Evolutionary conservation across 2,329 filamentous ascomycete species (phyloP).

Genomic region (Cytospora piceae): DNA sequence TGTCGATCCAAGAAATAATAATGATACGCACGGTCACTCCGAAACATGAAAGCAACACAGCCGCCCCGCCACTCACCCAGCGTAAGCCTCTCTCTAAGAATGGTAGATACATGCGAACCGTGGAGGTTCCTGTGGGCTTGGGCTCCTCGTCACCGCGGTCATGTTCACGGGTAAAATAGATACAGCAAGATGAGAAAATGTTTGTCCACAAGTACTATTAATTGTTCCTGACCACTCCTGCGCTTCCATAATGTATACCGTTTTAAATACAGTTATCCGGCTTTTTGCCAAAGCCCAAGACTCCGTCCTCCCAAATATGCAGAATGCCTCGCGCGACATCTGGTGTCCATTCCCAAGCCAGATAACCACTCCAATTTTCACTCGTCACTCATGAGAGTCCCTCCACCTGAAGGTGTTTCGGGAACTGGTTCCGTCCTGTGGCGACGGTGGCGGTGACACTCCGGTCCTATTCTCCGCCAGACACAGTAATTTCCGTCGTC

Average conservation of each 20-base stretch:
- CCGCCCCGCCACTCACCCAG: no score
- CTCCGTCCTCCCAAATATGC: neutral
- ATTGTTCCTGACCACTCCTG: neutral
- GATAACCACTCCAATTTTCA: neutral
- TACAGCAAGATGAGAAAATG: neutral
- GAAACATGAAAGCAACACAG: no score
- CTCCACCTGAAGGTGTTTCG: neutral
- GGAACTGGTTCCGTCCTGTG: neutral
- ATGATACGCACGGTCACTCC: no score
- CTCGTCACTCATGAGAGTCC: conserved; percentile 1
- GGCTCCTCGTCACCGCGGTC: neutral
- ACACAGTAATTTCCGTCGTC: neutral
- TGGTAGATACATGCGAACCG: no score
- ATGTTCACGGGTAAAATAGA: neutral
- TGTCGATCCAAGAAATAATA: no score
- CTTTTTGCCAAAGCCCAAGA: neutral
- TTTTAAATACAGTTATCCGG: neutral
- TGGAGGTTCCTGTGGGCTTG: neutral
- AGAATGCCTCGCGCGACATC: neutral
- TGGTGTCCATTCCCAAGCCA: neutral
- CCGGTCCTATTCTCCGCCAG: neutral
- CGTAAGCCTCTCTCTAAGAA: no score
- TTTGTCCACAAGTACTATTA: neutral
- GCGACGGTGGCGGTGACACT: neutral
- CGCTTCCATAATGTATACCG: neutral